Evolutionary conservation across 148 eudicot genomes (phyloP), one percentile per base, ranked within the genome.

Genomic region (Heliosperma pusillum): DNA sequence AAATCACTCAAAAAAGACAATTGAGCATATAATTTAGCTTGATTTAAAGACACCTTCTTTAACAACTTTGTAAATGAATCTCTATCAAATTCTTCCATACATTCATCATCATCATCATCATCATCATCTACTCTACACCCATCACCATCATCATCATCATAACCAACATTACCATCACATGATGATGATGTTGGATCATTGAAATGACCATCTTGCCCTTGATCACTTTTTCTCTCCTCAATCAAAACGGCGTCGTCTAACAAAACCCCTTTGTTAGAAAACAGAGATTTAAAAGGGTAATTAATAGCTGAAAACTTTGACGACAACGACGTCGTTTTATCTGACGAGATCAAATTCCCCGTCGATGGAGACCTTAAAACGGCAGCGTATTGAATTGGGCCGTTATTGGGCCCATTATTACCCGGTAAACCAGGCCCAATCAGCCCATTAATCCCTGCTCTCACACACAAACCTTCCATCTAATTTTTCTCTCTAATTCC

Each of bases 1-100:
- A 91, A 79, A 30, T 75, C 87, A 42, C 97, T 92, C 91, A 95
- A 87, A 82, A 81, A 85, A 71, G 96, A 95, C 83, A 95, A 70
- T 74, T 80, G 87, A 78, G 97, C 89, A 90, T 94, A 94, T 78
- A 94, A 76, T 58, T 87, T 90, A 40, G 97, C 97, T 47, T 95
- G 96, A 7, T 80, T 71, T 53, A 95, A 81, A 74, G 97, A 80
- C 26, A 95, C 98, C 82, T 85, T 95, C 65, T 86, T 82, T 47
- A 95, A 79, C 84, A 95, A 29, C 80, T 85, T 90, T n/a, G 91
- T 87, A 75, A 95, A 95, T 22, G 91, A 86, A 72, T 85, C 84
- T 72, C 88, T 84, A 81, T 92, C 92, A 77, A 95, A 84, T 0
- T 33, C 72, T 1, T 25, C 72, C 15, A 69, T 47, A 21, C 45